These are phyloP conservation scores for Cladosporium sphaerospermum DNA, from an alignment of 2,329 filamentous ascomycete species.

Conservation along the genomic window DNA sequence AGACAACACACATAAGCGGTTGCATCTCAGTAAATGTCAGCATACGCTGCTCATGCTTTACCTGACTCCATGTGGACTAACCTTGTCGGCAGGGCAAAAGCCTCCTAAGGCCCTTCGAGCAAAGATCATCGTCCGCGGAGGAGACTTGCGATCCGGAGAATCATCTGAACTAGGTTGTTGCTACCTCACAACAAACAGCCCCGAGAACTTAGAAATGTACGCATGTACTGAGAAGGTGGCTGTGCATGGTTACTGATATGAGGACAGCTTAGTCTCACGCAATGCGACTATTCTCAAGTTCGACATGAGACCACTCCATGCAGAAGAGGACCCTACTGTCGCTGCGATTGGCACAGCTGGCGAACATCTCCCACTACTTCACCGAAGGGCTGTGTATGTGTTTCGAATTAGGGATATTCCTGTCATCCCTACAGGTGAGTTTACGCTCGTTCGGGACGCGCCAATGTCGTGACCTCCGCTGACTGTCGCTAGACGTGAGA, in stretches of 20 bases:
- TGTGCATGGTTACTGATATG: neutral
- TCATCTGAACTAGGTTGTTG: neutral
- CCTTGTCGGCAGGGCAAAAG: neutral
- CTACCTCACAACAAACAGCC: neutral
- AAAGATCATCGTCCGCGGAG: neutral
- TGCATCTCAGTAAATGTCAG: neutral
- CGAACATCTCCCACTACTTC: neutral
- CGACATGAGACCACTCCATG: neutral
- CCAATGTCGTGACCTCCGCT: neutral
- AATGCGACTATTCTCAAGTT: neutral
- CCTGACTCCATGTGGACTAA: neutral
- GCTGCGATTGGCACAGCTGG: neutral
- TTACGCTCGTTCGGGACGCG: no score
- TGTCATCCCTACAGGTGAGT: no score
- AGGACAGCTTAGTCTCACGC: neutral
- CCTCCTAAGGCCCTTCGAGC: neutral
- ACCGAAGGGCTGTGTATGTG: neutral
- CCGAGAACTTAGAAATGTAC: neutral
- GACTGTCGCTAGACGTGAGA: neutral
- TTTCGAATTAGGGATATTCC: neutral
- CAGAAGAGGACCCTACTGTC: neutral
- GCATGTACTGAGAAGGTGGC: neutral
- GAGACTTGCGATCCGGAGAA: neutral
- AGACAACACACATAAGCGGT: neutral
- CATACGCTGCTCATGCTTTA: neutral